Percentiles rank a stretch among this genome's conserved stretches.
Conservation (phyloP, 202 grass and related monocot genomes). For the Saccharum hybrid region DNA sequence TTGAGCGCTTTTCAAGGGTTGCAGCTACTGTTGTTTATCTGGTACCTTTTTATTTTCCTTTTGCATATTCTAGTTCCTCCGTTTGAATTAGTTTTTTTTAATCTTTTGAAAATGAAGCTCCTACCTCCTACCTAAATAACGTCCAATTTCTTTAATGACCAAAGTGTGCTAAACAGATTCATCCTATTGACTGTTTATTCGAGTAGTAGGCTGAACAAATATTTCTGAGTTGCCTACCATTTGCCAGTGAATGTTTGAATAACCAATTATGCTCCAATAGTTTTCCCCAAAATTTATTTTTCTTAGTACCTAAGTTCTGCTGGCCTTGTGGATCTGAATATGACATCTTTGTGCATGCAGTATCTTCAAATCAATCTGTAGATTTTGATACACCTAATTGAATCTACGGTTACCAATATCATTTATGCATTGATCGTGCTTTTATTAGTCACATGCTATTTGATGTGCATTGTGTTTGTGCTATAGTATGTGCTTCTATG, state of each 20-base stretch:
- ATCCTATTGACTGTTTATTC: not conserved
- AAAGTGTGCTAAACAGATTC: not conserved
- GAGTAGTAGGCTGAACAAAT: constrained; percentile 4
- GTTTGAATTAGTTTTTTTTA: not conserved
- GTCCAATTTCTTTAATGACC: not conserved
- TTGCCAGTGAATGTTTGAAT: constrained; percentile 7
- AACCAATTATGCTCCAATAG: not conserved
- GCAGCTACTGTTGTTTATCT: constrained; percentile 71
- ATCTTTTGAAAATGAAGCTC: constrained; percentile 24
- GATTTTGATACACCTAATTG: not conserved
- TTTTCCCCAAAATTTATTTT: not conserved
- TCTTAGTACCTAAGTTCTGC: not conserved
- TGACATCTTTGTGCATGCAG: not conserved
- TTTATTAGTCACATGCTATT: constrained; percentile 19
- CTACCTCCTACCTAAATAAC: constrained; percentile 13
- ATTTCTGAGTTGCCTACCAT: constrained; percentile 14
- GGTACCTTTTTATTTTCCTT: constrained; percentile 49
- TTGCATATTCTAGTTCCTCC: constrained; percentile 5
- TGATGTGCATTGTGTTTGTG: constrained; percentile 21
- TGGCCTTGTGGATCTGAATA: not conserved
- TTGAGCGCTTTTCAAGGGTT: constrained; percentile 87
- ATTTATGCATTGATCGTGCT: not conserved
- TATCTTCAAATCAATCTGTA: constrained; percentile 20
- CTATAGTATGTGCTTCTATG: constrained; percentile 7
- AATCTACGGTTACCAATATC: constrained; percentile 2